Evolutionary conservation across 116 monocot genomes (phyloP), one percentile per base, ranked within the genome.

Genomic region (Papilionanthe hybrid): DNA sequence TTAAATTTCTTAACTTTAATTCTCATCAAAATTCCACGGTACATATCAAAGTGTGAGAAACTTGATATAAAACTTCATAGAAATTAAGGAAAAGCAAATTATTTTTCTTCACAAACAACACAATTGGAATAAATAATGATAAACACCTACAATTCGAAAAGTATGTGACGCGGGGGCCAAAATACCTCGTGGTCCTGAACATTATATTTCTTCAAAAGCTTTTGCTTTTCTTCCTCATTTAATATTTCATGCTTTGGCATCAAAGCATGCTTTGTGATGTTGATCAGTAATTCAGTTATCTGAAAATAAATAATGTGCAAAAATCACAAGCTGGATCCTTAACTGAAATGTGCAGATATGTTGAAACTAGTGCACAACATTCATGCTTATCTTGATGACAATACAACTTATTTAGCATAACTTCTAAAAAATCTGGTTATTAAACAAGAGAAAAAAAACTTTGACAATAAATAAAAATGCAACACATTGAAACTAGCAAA

Each of bases 251-350:
- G 99, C 41, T 84, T 87, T 66, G 91, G 99, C 85, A 83, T 93
- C 86, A 95, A 83, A 72, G 80, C 79, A 87, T 99, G 99, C 84
- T 95, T 99, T 55, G 90, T 95, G 65, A 99, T 86, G 72, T 99
- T 99, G 11, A 93, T 85, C 78, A 99, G 78, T 82, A 99, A 78
- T 13, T 99, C 99, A 20, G 89, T 88, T 28, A 95, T 89, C 99
- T 99, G 85, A 72, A 80, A 83, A 27, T 55, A 69, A 57, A 78
- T 17, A 77, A 19, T 17, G 20, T 4, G 55, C 20, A 19, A 32
- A 50, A 17, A 53, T 19, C 29, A 48, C 28, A 17, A 56, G 50
- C 27, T 50, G 10, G 78, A 10, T 53, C 22, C 28, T 47, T 18
- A 50, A 53, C 5, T 53, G 18, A 56, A 81, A 47, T 72, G 10